phyloP scores from a whole-genome alignment of 2,329 filamentous ascomycete species.

The Alternaria dauci region DNA sequence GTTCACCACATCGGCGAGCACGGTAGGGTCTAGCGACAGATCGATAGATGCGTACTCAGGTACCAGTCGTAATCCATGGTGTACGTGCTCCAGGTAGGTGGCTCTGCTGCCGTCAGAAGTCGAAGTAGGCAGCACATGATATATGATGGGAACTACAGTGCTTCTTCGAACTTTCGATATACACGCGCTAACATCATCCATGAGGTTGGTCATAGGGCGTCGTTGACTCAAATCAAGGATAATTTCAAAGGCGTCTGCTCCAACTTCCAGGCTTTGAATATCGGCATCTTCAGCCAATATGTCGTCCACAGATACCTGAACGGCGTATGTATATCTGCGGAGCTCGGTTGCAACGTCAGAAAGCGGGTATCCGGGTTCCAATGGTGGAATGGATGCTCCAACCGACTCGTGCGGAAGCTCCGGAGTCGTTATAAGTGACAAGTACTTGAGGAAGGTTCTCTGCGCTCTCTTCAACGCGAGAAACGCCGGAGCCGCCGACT shows the following conservation, averaged over 20 bases:
- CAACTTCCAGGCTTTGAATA: constrained; percentile 71
- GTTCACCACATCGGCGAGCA: constrained; percentile 61
- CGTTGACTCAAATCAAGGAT: constrained; percentile 55
- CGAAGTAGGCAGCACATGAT: constrained; percentile 45
- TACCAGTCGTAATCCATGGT: constrained; percentile 67
- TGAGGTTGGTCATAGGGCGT: constrained; percentile 21
- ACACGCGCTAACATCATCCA: constrained; percentile 62
- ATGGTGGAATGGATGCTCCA: constrained; percentile 57
- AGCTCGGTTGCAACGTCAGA: constrained; percentile 68
- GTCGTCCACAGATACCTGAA: constrained; percentile 67
- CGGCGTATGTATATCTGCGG: constrained; percentile 71
- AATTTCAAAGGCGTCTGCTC: constrained; percentile 72
- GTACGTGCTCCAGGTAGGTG: constrained; percentile 65
- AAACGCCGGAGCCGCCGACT: constrained; percentile 62
- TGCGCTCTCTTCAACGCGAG: constrained; percentile 73
- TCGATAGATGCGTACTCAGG: constrained; percentile 70
- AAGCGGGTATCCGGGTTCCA: constrained; percentile 71
- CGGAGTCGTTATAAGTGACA: constrained; percentile 66
- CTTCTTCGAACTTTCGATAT: constrained; percentile 69
- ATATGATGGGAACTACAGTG: constrained; percentile 63
- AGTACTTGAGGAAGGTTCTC: constrained; percentile 73
- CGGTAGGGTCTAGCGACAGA: constrained; percentile 62
- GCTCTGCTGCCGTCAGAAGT: constrained; percentile 38
- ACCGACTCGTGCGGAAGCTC: constrained; percentile 50
- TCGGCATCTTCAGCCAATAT: constrained; percentile 64